A percentile compares a stretch with the other conserved stretches of the same genome.
These are phyloP conservation scores for Lantana camara DNA, from an alignment of 257 asterid genomes.

Conservation along the genomic window DNA sequence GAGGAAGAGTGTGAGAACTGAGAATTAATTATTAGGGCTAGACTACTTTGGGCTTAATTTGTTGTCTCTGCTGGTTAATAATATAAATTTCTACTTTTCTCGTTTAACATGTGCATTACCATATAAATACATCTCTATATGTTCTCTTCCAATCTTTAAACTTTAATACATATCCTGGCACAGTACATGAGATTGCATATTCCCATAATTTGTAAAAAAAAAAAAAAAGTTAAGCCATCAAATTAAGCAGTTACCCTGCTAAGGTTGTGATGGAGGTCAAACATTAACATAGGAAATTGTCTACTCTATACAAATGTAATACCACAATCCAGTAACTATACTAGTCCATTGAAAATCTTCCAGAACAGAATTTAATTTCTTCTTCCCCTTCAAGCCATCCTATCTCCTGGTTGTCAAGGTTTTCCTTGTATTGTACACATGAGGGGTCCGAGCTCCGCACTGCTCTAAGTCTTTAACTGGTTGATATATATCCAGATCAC, in stretches of 20 bases:
- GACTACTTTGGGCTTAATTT: too few relatives aligned
- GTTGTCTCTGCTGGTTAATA: too few relatives aligned
- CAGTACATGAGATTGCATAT: slow-evolving; percentile 1
- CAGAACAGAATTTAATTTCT: neutral
- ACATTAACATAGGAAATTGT: neutral
- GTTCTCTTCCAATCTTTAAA: neutral
- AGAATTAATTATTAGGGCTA: too few relatives aligned
- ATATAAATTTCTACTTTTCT: too few relatives aligned
- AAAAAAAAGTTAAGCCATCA: neutral
- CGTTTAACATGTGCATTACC: neutral
- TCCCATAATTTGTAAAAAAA: neutral
- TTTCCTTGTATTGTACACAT: slow-evolving; percentile 81
- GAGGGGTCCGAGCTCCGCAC: slow-evolving; percentile 76
- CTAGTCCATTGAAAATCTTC: neutral
- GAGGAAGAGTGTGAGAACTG: too few relatives aligned
- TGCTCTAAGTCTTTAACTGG: too few relatives aligned
- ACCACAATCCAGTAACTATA: neutral
- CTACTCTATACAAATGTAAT: neutral
- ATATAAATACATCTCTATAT: neutral
- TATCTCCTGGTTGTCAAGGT: slow-evolving; percentile 61
- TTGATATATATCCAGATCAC: too few relatives aligned
- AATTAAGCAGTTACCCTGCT: neutral
- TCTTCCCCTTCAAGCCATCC: slow-evolving; percentile 53
- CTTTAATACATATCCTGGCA: neutral
- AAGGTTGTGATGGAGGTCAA: slow-evolving; percentile 11